phyloP scores from a whole-genome alignment of 768 basidiomycete species.

The Hirschioporus abietinus region DNA sequence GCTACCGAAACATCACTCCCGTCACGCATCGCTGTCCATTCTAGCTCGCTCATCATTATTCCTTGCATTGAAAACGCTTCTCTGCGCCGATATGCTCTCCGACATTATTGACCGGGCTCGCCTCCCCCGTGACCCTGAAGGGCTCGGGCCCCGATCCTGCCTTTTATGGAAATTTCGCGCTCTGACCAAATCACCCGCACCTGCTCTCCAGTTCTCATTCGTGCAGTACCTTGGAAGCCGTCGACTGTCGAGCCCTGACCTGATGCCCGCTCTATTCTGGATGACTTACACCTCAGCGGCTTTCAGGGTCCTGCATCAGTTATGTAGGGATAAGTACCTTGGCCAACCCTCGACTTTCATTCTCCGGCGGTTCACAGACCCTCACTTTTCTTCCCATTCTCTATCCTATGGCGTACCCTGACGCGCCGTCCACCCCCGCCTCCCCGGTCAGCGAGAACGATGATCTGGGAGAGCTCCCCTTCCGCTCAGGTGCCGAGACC shows the following conservation, averaged over 20 bases:
- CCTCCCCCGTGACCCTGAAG: background rate
- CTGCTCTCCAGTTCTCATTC: background rate
- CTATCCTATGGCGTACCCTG: background rate
- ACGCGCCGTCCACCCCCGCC: background rate
- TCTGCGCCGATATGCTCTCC: background rate
- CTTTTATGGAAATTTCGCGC: background rate
- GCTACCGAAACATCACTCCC: too few relatives aligned
- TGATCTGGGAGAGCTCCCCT: background rate
- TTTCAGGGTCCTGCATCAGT: background rate
- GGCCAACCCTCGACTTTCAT: background rate
- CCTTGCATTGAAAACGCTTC: too few relatives aligned
- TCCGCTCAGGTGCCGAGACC: background rate
- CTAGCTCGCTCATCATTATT: too few relatives aligned
- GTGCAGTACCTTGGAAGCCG: background rate
- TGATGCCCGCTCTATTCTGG: background rate
- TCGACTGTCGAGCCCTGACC: background rate
- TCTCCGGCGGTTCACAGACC: background rate
- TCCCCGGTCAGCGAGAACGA: conserved; percentile 1
- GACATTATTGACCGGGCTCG: background rate
- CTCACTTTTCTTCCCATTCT: background rate
- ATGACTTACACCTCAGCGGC: background rate
- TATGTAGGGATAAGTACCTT: background rate
- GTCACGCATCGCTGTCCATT: too few relatives aligned
- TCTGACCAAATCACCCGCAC: background rate
- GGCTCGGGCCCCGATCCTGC: background rate